Evolutionary conservation across 768 basidiomycete genomes (phyloP), one percentile per base, ranked within the genome.

Genomic region (Lyophyllum shimeji): DNA sequence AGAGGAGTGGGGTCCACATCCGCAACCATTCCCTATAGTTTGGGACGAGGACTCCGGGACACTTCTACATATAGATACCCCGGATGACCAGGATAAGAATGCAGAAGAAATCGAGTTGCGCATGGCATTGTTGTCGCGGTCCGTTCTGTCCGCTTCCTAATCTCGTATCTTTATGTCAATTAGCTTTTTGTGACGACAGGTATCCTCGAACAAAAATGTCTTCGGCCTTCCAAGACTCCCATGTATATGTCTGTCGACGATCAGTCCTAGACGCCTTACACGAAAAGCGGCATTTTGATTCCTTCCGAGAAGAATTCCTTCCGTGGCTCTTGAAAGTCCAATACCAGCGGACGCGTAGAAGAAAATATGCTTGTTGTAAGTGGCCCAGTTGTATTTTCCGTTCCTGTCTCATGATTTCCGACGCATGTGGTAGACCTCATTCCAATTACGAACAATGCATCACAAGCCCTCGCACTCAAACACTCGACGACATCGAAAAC

Each of bases 241-340:
- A 97, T 69, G 89, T 96, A 29, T 97, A 96, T 63, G 85, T 96
- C 31, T 94, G 93, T 74, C 82, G 84, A 60, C 82, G 83, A 56
- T 79, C 83, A 17, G 76, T 96, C 7, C 74, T 97, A 23, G 86
- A 92, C 55, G 77, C 84, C 12, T 74, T 95, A 24, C 79, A 82
- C 11, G 80, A 83, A 57, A 91, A 90, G 63, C 73, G 72, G 4
- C 80, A 85, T 61, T 78, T 95, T 40, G 87, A 92, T 49, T 96
- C 94, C 15, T 78, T 98, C 50, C 81, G 89, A 49, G 90, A 95
- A 68, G 93, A 97, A 57, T 91, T 97, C 64, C 68, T 98, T 11
- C 95, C 95, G 0, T 97, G 94, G 92, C 67, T 97, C 53, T 90
- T 93, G 73, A 94, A 92, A 67, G 74, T 90, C 6, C 90, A 91